Evolutionary conservation across 371 early-diverging fungal species (phyloP), one percentile per base, ranked within the genome.

Genomic region (Aphelidium insulamus): DNA sequence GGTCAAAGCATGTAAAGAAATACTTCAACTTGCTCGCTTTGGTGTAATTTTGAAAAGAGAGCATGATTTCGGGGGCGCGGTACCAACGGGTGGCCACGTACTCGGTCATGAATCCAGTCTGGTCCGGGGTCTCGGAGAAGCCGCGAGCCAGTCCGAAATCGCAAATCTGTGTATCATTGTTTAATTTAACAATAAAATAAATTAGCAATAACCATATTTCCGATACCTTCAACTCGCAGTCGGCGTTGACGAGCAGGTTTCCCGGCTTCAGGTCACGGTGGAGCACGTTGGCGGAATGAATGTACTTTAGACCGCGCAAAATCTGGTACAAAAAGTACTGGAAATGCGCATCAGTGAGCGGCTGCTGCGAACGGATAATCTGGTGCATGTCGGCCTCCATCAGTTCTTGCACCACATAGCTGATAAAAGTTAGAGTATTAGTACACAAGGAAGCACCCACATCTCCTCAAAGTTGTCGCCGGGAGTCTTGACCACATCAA

Each of bases 341-440:
- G 50, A 73, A 92, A 54, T 94, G 95, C 19, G 86, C 78, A 48
- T 97, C 95, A 1, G 86, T 87, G 45, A 97, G 59, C 4, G 83
- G 72, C 54, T 97, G 95, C 39, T 78, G 86, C 6, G 90, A 87
- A 21, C 81, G 74, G 47, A 97, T 91, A 42, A 97, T 90, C 43
- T 87, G 92, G 55, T 94, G 92, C 37, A 97, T 63, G 54, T 94
- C 95, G 25, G 97, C 92, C 49, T 97, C 97, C 97, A 97, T 97
- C 31, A 97, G 55, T 50, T 83, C 88, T 53, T 87, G 77, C 14
- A 79, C 71, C 40, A 84, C 54, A 43, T 81, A 75, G 10, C 49
- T 54, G 21, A 32, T 39, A 30, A 36, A 26, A 2, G 8, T 1
- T 1, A 16, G 12, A 30, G 6, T 12, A 19, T 19, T 2, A 43